Conservation (phyloP, 2,329 filamentous ascomycete genomes). For the Aspergillus costaricaensis region DNA sequence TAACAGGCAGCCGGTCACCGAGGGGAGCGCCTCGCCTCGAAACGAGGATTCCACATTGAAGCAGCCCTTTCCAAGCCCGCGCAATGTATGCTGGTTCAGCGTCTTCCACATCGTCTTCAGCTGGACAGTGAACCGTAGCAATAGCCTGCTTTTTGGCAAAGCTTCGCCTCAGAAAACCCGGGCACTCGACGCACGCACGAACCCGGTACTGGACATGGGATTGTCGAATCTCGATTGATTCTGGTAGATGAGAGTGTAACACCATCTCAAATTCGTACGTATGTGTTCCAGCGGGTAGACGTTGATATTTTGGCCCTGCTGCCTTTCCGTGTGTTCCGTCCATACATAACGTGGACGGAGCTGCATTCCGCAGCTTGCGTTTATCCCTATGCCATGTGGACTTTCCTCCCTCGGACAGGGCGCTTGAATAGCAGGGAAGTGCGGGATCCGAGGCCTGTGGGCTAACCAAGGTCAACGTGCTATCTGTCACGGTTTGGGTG, state of each 20-base stretch:
- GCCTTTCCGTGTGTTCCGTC: neutral
- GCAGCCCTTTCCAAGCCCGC: constrained; percentile 9
- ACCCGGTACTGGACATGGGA: constrained; percentile 17
- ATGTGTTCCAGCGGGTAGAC: constrained; percentile 13
- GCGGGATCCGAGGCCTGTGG: neutral
- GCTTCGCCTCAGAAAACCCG: constrained; percentile 5
- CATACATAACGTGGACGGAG: constrained; percentile 1
- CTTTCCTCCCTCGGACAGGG: neutral
- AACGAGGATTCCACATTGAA: constrained; percentile 14
- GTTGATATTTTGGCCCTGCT: neutral
- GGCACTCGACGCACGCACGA: constrained; percentile 12
- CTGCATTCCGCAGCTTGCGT: constrained; percentile 7
- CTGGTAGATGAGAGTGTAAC: constrained; percentile 15
- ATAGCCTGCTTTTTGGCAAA: constrained; percentile 10
- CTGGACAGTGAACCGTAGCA: constrained; percentile 16
- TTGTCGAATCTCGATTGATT: constrained; percentile 16
- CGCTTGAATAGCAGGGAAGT: neutral
- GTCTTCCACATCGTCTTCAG: constrained; percentile 18
- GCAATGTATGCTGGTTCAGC: constrained; percentile 14
- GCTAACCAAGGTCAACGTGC: constrained; percentile 12
- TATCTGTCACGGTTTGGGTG: constrained; percentile 10
- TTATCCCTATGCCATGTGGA: neutral
- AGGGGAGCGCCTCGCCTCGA: constrained; percentile 16
- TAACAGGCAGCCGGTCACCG: constrained; percentile 12
- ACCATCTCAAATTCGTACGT: constrained; percentile 20